Base-by-base conservation (phyloP, 768 basidiomycete species). In the Boletus sp. region DNA sequence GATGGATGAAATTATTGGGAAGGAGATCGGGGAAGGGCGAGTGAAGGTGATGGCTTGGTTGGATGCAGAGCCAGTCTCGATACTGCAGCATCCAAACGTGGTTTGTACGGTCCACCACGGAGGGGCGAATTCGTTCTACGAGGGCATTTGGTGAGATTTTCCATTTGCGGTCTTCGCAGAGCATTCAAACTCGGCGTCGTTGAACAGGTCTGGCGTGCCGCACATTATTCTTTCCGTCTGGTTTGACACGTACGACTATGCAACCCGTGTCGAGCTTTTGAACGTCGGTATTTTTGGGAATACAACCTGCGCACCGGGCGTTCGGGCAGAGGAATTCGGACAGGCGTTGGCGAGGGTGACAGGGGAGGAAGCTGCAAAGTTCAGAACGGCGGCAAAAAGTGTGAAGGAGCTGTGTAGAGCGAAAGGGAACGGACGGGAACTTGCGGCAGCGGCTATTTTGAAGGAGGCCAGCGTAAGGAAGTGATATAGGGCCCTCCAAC, bases 181-280 rank as follows among this genome's bases (percentile, higher is more conserved):
- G 24, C 8, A 28, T 45, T 17, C 11, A 12, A 5, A 24, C 24
- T 20, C 5, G 14, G 11, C 24, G 44, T 12, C 28, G 24, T 11
- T 24, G n/a, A 18, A 49, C 18, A 64, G 63, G 55, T 64, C 53
- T 40, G 63, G 63, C 1, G 9, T 52, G 0, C 58, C 58, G 0
- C 58, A 57, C 20, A 41, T 64, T 8, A 35, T 60, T 12, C 58
- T 64, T 15, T 39, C 62, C 1, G 53, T 55, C n/a, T 60, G 59
- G 62, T 48, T 11, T 14, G 63, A 64, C 39, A 60, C 58, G 4
- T 64, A 44, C 30, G 55, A 63, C 12, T 54, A 55, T 18, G 47
- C 46, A 7, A 17, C 11, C 2, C 52, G 51, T 12, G 55, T 33
- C 0, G 54, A 60, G 33, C 45, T 17, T 35, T n/a, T 60, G 46